These are phyloP conservation scores for Alternaria tenuissima DNA, from an alignment of 2,329 filamentous ascomycete genomes.

Conservation along the genomic window DNA sequence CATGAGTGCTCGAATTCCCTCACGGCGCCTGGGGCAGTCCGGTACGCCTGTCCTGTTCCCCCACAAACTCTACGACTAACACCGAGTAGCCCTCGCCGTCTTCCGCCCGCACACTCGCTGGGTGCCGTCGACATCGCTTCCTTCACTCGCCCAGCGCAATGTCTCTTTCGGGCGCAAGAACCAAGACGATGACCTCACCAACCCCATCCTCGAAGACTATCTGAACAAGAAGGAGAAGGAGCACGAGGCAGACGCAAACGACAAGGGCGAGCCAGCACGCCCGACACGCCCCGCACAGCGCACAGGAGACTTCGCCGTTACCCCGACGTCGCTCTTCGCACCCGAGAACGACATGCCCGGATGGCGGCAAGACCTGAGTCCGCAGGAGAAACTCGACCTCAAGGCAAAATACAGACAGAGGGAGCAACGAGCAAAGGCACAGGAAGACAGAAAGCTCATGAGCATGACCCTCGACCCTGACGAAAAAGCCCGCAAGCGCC, in stretches of 20 bases:
- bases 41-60: constrained; percentile 57
- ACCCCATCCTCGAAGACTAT: constrained; percentile 71
- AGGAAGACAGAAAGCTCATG: constrained; percentile 62
- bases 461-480: constrained; percentile 72
- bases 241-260: constrained; percentile 7
- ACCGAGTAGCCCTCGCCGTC: constrained; percentile 31
- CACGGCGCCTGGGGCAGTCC: constrained; percentile 66
- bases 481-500: constrained; percentile 73
- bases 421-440: constrained; percentile 13
- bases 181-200: constrained; percentile 38
- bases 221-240: constrained; percentile 39
- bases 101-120: constrained; percentile 31
- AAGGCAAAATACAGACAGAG: constrained; percentile 20
- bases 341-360: constrained; percentile 38
- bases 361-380: constrained; percentile 27
- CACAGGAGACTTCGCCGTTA: constrained; percentile 28
- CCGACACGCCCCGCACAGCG: constrained; percentile 15
- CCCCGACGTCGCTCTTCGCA: constrained; percentile 35
- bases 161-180: constrained; percentile 22
- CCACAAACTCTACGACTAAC: constrained; percentile 13
- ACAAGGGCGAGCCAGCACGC: constrained; percentile 2
- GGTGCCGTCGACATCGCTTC: constrained; percentile 16
- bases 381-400: constrained; percentile 23
- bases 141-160: constrained; percentile 28
- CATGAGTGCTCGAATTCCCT: constrained; percentile 73